Base-by-base conservation (phyloP, 2,329 filamentous ascomycete genomes). In the Trichoderma oligosporum region DNA sequence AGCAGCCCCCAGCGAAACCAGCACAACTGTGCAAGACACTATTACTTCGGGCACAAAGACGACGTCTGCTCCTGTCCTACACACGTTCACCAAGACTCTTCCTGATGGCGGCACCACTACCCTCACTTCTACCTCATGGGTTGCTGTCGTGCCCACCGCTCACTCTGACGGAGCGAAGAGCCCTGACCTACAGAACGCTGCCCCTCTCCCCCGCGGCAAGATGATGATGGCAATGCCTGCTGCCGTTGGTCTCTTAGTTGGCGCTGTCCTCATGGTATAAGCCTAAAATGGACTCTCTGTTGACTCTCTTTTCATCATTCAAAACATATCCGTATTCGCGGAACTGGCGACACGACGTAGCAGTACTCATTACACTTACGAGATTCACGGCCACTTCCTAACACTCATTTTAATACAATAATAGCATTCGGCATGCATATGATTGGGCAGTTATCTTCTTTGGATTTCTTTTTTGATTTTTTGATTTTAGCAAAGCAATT, bases 101-200 rank as follows among this genome's bases (percentile, higher is more conserved):
- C 63, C 69, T 11, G 68, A 78, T 47, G 79, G 79, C 24, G 73
- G 71, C 29, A 69, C 76, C 53, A 73, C 74, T 3, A 72, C 75
- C 11, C 67, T 80, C 47, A 81, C 78, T 9, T 73, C 73, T n/a
- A 81, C 78, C 1, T 78, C 77, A 0, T 78, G 71, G 64, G 78
- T 81, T 2, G 73, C 71, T 20, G 74, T 77, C 36, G 70, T 74
- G 9, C 73, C 76, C 1, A 68, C 71, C 1, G 62, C 66, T 20
- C 61, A 67, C 27, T 55, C 69, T 8, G 67, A 68, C n/a, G 60
- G 61, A 20, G 57, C 63, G 57, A 62, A 63, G 54, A 64, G 66
- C 38, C 69, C 73, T 33, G 67, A 65, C 27, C 66, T 77, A 27
- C 75, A 77, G 61, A 74, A 73, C 60, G 70, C 64, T 4, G 74